phyloP scores from a whole-genome alignment of 2,329 filamentous ascomycete genomes.

The Fusarium torulosum region DNA sequence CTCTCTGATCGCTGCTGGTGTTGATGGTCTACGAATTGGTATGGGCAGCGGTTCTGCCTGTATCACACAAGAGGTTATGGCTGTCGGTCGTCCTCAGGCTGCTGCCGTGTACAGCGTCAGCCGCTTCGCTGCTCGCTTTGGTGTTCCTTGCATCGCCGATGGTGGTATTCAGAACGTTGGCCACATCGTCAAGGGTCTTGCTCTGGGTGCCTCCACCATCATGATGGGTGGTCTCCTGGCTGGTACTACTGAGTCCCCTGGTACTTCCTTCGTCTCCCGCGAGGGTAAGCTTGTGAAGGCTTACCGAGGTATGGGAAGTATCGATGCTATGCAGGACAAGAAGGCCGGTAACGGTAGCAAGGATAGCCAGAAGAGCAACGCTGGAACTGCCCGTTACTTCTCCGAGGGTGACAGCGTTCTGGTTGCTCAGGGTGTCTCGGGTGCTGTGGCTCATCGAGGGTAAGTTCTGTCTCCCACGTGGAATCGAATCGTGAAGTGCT shows the following conservation, averaged over 20 bases:
- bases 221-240: constrained; percentile 99
- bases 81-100: constrained; percentile 95
- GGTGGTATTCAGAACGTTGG: constrained; percentile 98
- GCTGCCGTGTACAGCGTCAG: constrained; percentile 92
- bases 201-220: constrained; percentile 92
- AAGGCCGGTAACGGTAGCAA: constrained; percentile 83
- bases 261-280: constrained; percentile 94
- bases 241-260: constrained; percentile 96
- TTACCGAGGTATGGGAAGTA: constrained; percentile 98
- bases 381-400: constrained; percentile 97
- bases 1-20: constrained; percentile 89
- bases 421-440: constrained; percentile 96
- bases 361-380: constrained; percentile 85
- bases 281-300: constrained; percentile 99
- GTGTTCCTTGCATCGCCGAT: constrained; percentile 97
- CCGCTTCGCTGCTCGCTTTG: constrained; percentile 89
- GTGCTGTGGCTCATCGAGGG: constrained; percentile 82
- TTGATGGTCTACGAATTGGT: constrained; percentile 95
- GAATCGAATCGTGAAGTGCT: constrained; percentile 40
- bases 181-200: constrained; percentile 98
- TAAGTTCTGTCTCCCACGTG: constrained; percentile 50
- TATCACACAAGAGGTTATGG: constrained; percentile 99
- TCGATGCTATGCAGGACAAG: constrained; percentile 99
- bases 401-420: constrained; percentile 95
- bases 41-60: constrained; percentile 99